These are phyloP conservation scores for Fusarium sp. DNA, from an alignment of 2,329 filamentous ascomycete species.

Conservation along the genomic window DNA sequence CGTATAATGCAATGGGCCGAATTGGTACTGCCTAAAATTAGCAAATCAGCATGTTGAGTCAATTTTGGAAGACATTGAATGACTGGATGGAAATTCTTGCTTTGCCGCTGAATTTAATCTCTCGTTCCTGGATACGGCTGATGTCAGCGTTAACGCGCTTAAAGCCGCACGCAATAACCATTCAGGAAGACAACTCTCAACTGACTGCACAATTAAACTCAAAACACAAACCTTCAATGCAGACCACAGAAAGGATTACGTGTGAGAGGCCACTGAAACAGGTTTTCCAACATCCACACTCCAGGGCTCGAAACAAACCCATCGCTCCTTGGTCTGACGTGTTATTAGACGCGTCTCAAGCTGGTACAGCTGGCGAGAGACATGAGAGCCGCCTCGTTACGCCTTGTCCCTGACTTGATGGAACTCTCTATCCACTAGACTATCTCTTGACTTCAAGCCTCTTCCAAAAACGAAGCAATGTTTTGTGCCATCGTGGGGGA, in stretches of 20 bases:
- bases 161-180: slow-evolving; percentile 3
- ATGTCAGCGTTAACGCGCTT: slow-evolving; percentile 32
- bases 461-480: slow-evolving; percentile 6
- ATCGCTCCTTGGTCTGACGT: slow-evolving; percentile 18
- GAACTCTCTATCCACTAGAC: slow-evolving; percentile 3
- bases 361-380: slow-evolving; percentile 30
- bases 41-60: too few species aligned
- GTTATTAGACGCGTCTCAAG: slow-evolving; percentile 33
- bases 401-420: neutral
- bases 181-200: slow-evolving; percentile 6
- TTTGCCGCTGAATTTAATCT: slow-evolving; percentile 4
- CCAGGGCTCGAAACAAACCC: slow-evolving; percentile 31
- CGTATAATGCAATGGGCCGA: neutral
- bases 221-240: slow-evolving; percentile 20
- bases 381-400: slow-evolving; percentile 26
- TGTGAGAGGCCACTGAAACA: slow-evolving; percentile 18
- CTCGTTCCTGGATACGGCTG: slow-evolving; percentile 17
- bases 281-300: slow-evolving; percentile 24
- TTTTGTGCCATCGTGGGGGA: slow-evolving; percentile 4
- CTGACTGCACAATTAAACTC: slow-evolving; percentile 24
- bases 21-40: neutral
- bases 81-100: slow-evolving; percentile 8
- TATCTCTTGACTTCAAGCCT: slow-evolving; percentile 16
- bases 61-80: neutral
- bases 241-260: slow-evolving; percentile 10